A percentile compares a stretch with the other conserved stretches of the same genome.
Evolutionary conservation across 2,329 filamentous ascomycete genomes (phyloP).

Genomic region (Fusarium xyrophilum): DNA sequence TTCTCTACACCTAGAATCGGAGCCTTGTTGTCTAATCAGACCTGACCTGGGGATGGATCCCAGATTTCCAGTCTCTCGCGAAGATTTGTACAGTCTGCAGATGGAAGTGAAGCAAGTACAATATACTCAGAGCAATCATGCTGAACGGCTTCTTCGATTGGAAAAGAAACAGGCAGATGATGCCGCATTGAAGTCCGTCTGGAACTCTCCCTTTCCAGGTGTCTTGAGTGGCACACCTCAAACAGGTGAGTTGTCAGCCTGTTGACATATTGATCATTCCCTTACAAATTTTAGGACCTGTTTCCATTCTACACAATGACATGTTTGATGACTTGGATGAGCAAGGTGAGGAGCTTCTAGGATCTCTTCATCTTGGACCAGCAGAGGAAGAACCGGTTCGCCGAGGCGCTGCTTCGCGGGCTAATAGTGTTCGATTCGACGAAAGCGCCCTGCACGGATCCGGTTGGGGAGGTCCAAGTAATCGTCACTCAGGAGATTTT

Average conservation of each 20-base stretch:
- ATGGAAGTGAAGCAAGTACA: constrained; percentile 75
- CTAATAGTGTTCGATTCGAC: constrained; percentile 97
- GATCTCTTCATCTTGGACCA: constrained; percentile 79
- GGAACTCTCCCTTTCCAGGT: constrained; percentile 93
- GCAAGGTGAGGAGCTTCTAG: constrained; percentile 79
- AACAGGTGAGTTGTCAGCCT: constrained; percentile 68
- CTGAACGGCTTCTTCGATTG: constrained; percentile 66
- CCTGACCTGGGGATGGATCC: constrained; percentile 64
- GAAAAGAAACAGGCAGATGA: constrained; percentile 74
- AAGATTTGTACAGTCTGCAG: constrained; percentile 72
- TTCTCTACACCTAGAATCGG: background rate
- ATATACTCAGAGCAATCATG: constrained; percentile 66
- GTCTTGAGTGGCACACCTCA: constrained; percentile 83
- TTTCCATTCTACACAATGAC: constrained; percentile 80
- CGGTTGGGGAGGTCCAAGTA: constrained; percentile 79
- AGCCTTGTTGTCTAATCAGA: background rate
- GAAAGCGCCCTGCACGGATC: constrained; percentile 91
- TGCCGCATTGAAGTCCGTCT: constrained; percentile 80
- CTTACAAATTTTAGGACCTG: constrained; percentile 65
- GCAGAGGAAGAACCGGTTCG: constrained; percentile 85
- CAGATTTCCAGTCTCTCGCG: constrained; percentile 64
- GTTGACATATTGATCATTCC: background rate
- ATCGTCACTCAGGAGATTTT: constrained; percentile 83
- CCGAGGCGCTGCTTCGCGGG: constrained; percentile 85
- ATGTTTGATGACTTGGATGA: constrained; percentile 92